Evolutionary conservation across 1,139 yeast species (phyloP), one percentile per base, ranked within the genome.

Genomic region (Yamadazyma jaroonii): DNA sequence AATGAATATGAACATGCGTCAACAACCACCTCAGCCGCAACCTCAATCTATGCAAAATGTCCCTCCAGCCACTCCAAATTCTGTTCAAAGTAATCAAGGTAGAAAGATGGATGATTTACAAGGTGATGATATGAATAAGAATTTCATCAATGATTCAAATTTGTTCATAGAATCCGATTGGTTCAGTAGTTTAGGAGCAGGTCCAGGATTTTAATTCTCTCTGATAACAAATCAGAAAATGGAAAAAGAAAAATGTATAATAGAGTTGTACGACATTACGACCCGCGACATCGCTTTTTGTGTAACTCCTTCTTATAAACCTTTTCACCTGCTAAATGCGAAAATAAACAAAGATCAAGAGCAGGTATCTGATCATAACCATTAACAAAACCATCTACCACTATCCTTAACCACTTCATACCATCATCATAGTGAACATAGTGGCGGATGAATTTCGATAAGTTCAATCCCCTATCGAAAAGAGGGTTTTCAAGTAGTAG

Each of bases 151-250:
- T 7, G 50, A 47, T 32, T 26, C 39, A 8, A 43, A 40, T 25
- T 36, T 48, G 35, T 42, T 52, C 37, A 37, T 50, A 20, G 54
- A 50, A 20, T 45, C 53, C 13, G 69, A 64, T 44, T 64, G 71
- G 71, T 54, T 64, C 36, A 59, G 62, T 37, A 58, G 59, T 46
- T 59, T 64, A 60, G 71, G 68, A 1, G 53, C 66, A 2, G 69
- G 68, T 0, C 67, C 68, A 0, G 67, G 67, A 12, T 63, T 62
- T 42, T 51, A 44, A 15, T 53, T 22, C 13, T 13, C n/a, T n/a
- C n/a, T n/a, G n/a, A n/a, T n/a, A n/a, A n/a, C n/a, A n/a, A n/a
- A n/a, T n/a, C n/a, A n/a, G n/a, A n/a, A n/a, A n/a, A n/a, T n/a
- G n/a, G n/a, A n/a, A n/a, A n/a, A 9, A 10, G 6, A n/a, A 5